Base-by-base conservation (phyloP, 306 rosid species). In the Pachyrhizus erosus region DNA sequence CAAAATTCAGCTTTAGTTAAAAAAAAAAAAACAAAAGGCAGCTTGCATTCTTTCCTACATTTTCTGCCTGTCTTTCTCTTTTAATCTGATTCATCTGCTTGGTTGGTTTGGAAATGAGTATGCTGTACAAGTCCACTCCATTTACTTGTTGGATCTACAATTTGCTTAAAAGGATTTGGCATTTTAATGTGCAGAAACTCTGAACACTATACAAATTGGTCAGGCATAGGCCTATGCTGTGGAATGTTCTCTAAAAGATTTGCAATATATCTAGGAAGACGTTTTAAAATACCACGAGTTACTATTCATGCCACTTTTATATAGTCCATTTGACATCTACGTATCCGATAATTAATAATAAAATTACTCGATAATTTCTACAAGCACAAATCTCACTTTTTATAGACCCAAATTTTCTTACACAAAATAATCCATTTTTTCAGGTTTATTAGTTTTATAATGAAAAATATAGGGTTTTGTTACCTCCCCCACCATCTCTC, bases 211-310 rank as follows among this genome's bases (percentile, higher is more conserved):
- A 15, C 73, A 73, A 15, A 73, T 67, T 64, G n/a, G 55, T 27
- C 45, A 8, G 84, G 86, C 45, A 78, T 58, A 73, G 82, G 79
- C 54, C 87, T 85, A 79, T 67, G n/a, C 45, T 77, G 57, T 69
- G 84, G 80, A 83, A 48, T 81, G 66, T 66, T n/a, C n/a, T 27
- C 31, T 27, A 27, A 27, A 27, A 27, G 31, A 27, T 27, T 27
- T 27, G 3, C 31, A 3, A 27, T 27, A 27, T 27, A 27, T 1
- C 3, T 27, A 27, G 31, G 31, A 27, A 27, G 31, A 27, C 3
- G 31, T 27, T 27, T 27, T 3, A 27, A 27, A 27, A 27, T 27
- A 27, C 31, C 31, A 27, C 31, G 3, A 27, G 31, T 27, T 1
- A 27, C 31, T 27, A 27, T 1, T 1, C 31, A 27, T 27, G 31